Percentiles rank a stretch among this genome's conserved stretches.
Evolutionary conservation across 2,329 filamentous ascomycete species (phyloP).

Genomic region (Bipolaris zeicola): DNA sequence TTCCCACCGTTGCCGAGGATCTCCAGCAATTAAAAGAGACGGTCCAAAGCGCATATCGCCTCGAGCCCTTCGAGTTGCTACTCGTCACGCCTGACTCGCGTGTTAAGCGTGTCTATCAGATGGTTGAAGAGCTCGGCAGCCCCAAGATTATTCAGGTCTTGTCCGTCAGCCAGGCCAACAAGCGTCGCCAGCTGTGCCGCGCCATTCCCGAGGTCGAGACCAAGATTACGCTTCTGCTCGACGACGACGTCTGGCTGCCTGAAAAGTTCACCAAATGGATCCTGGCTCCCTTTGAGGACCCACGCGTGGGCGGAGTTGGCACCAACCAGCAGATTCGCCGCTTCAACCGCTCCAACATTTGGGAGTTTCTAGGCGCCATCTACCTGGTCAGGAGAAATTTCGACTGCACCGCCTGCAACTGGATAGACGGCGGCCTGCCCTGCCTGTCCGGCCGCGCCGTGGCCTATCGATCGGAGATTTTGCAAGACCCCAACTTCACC

Average conservation of each 20-base stretch:
- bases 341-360: constrained; percentile 67
- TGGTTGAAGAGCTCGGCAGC: constrained; percentile 53
- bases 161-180: constrained; percentile 85
- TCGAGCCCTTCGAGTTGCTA: constrained; percentile 73
- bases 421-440: constrained; percentile 93
- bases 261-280: constrained; percentile 87
- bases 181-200: constrained; percentile 89
- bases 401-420: constrained; percentile 93
- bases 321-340: constrained; percentile 87
- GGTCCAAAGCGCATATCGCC: constrained; percentile 75
- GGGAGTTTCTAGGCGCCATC: constrained; percentile 87
- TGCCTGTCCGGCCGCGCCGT: constrained; percentile 95
- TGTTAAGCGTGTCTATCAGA: constrained; percentile 67
- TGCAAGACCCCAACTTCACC: constrained; percentile 83
- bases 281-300: constrained; percentile 86
- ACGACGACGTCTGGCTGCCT: constrained; percentile 96
- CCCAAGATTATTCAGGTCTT: constrained; percentile 73
- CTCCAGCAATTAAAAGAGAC: constrained; percentile 84
- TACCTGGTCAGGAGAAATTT: constrained; percentile 96
- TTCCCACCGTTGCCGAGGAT: constrained; percentile 87
- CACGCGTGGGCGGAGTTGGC: constrained; percentile 83
- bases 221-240: constrained; percentile 85
- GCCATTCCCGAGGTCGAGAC: constrained; percentile 86
- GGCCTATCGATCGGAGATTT: constrained; percentile 86
- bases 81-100: constrained; percentile 88